Conservation (phyloP, 352 stramenopile species). For the Phytophthora pistaciae region DNA sequence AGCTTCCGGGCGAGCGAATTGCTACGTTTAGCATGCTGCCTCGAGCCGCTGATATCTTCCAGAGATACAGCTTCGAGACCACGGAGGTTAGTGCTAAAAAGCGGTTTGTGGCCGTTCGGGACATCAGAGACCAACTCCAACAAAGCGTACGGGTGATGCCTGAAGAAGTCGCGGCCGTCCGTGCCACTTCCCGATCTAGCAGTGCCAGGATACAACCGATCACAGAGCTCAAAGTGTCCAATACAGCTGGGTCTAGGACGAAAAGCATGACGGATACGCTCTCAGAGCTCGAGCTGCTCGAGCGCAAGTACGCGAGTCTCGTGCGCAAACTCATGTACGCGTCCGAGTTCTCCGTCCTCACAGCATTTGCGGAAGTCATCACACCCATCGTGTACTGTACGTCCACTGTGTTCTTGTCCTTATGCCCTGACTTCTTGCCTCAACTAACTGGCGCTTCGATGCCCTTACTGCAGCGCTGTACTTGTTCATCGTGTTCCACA, state of each 20-base stretch:
- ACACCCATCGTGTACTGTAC: constrained; percentile 21
- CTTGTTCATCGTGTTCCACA: constrained; percentile 30
- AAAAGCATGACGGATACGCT: neutral
- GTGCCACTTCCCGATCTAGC: neutral
- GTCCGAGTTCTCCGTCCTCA: constrained; percentile 42
- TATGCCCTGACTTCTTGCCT: no score
- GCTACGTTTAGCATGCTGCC: constrained; percentile 15
- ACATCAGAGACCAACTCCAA: neutral
- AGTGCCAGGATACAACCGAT: neutral
- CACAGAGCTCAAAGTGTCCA: neutral
- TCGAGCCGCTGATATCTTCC: constrained; percentile 6
- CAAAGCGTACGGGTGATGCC: neutral
- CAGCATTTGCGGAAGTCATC: constrained; percentile 31
- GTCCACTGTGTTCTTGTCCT: neutral
- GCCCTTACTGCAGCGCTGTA: constrained; percentile 14
- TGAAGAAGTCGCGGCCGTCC: neutral
- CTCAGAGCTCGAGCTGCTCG: constrained; percentile 14
- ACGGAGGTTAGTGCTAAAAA: neutral
- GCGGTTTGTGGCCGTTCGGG: no score
- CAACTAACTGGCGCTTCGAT: no score
- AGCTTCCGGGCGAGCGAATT: constrained; percentile 1
- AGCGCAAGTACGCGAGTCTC: constrained; percentile 17
- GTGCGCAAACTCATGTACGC: constrained; percentile 41
- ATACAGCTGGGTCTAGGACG: neutral
- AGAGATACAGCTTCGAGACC: constrained; percentile 10